Evolutionary conservation across 805 yeast genomes (phyloP), one percentile per base, ranked within the genome.

Genomic region (Kockiozyma suomiensis): DNA sequence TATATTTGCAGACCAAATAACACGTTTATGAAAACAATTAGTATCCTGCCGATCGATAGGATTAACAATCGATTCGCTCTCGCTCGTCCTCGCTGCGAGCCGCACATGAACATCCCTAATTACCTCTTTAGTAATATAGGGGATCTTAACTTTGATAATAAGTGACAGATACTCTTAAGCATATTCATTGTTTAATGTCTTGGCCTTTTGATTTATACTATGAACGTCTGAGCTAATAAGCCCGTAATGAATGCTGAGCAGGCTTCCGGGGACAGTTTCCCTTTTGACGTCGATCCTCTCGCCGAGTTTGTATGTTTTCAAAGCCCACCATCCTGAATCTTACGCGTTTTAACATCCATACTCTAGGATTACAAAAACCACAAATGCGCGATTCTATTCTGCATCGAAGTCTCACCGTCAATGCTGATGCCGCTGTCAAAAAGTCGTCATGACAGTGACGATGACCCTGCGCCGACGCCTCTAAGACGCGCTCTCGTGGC

Each of bases 401-500:
- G 70, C 12, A 68, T 76, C 46, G 78, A 76, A 43, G 74, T 70
- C 5, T 70, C 76, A 0, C 61, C 50, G 3, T 43, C 70, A 21
- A 72, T 75, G 76, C 70, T 68, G n/a, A 57, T 30, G 46, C 35
- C 51, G 38, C 49, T 48, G 15, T 49, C 50, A 15, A 26, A 28
- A 12, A 30, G 42, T 4, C 47, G 56, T 3, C 28, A 26, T 17
- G 64, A 57, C n/a, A 68, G 64, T 17, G 64, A 50, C 19, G 56
- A 37, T 5, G 41, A 41, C 25, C 25, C 49, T 5, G 40, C 33
- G 17, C 57, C 55, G 19, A 45, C 54, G n/a, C 47, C 60, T 10
- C 61, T 69, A 1, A 51, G 61, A 8, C 47, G 58, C n/a, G 73
- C 75, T 10, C 66, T 92, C 17, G 77, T 78, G 13, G 79, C 87